phyloP scores from a whole-genome alignment of 169 alveolate species.

The Eimeria sp. region DNA sequence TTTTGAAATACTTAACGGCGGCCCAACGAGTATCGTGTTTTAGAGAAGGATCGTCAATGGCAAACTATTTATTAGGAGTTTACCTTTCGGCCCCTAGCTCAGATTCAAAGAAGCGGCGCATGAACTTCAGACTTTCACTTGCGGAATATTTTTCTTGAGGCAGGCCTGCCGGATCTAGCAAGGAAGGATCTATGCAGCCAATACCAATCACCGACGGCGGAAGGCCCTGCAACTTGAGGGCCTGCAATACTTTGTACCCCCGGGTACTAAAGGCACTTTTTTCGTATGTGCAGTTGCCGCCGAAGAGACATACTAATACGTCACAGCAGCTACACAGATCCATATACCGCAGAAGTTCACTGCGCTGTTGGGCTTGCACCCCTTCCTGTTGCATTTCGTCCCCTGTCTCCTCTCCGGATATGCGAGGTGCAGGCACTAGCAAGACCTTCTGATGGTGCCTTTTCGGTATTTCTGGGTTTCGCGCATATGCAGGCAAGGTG shows the following conservation, averaged over 20 bases:
- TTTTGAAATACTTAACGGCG: background rate
- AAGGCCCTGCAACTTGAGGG: constrained; percentile 81
- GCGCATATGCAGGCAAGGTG: constrained; percentile 76
- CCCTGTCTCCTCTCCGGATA: background rate
- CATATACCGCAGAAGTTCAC: constrained; percentile 49
- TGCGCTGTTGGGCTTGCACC: constrained; percentile 9
- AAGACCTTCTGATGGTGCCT: constrained; percentile 67
- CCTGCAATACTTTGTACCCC: constrained; percentile 81
- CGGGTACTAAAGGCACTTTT: constrained; percentile 74
- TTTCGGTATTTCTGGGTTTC: constrained; percentile 70
- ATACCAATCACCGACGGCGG: constrained; percentile 81
- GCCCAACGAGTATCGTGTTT: background rate
- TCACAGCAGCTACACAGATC: constrained; percentile 82
- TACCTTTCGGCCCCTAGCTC: constrained; percentile 82
- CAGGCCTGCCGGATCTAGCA: constrained; percentile 10
- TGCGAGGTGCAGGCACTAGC: constrained; percentile 79
- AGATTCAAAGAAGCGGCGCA: constrained; percentile 73
- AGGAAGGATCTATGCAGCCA: constrained; percentile 63
- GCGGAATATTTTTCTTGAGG: constrained; percentile 24
- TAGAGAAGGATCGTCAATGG: background rate
- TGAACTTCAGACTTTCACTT: constrained; percentile 60
- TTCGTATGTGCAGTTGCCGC: constrained; percentile 80
- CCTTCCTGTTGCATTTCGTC: constrained; percentile 31
- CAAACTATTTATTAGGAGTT: background rate
- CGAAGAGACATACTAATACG: constrained; percentile 72